Evolutionary conservation across 495 filamentous ascomycete genomes (phyloP).

Genomic region (Geopyxis carbonaria): DNA sequence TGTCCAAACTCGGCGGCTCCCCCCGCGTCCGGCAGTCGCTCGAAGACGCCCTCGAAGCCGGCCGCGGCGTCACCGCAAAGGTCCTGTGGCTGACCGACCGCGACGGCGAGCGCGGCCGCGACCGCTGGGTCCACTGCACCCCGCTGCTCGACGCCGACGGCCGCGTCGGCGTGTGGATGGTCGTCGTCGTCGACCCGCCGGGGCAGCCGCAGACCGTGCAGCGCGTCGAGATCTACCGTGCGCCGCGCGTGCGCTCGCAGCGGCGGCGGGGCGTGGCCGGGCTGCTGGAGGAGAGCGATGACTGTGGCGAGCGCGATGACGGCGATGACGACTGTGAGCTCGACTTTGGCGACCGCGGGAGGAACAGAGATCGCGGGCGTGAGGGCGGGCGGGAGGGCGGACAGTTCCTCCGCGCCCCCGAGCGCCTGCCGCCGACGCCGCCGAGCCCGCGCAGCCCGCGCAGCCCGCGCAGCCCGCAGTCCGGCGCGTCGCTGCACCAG

Average conservation of each 20-base stretch:
- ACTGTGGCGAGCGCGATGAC: no score
- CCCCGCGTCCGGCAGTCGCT: constrained; percentile 36
- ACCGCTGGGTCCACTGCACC: constrained; percentile 46
- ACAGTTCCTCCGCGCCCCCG: no score
- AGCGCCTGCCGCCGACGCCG: background rate
- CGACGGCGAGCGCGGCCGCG: constrained; percentile 30
- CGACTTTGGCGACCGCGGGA: no score
- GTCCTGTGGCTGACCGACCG: constrained; percentile 38
- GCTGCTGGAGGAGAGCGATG: background rate
- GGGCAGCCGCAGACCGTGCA: no score
- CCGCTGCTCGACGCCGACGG: constrained; percentile 41
- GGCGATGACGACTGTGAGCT: no score
- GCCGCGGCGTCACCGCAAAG: constrained; percentile 42
- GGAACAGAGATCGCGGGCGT: no score
- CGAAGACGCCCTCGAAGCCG: constrained; percentile 36
- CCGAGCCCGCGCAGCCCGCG: background rate
- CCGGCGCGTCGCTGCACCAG: no score
- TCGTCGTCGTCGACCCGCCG: constrained; percentile 43
- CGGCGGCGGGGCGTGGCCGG: background rate
- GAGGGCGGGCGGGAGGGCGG: no score
- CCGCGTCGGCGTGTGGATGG: constrained; percentile 47
- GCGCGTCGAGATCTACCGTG: no score
- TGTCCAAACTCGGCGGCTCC: constrained; percentile 42
- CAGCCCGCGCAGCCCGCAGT: no score
- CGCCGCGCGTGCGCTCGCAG: no score